Evolutionary conservation across 768 basidiomycete species (phyloP).

Genomic region (Collybia sordida): DNA sequence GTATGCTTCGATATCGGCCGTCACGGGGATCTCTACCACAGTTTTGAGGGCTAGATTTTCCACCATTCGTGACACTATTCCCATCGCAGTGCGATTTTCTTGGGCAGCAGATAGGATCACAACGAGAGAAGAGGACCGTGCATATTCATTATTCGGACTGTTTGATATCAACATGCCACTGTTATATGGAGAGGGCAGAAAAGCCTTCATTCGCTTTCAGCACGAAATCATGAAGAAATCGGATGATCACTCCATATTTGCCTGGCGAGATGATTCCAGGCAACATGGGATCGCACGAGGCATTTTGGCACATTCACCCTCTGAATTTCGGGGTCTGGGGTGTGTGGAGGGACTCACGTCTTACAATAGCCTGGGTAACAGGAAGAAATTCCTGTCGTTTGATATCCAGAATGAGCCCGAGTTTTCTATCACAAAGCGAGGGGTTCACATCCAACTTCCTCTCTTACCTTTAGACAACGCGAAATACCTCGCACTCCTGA

Average conservation of each 20-base stretch:
- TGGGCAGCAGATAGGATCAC: slow-evolving; percentile 26
- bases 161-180: slow-evolving; percentile 17
- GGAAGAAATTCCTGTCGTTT: too few relatives aligned
- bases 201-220: slow-evolving; percentile 21
- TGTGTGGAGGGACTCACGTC: too few relatives aligned
- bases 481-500: too few relatives aligned
- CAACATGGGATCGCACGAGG: too few relatives aligned
- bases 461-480: too few relatives aligned
- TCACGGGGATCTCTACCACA: slow-evolving; percentile 7
- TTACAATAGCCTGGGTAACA: too few relatives aligned
- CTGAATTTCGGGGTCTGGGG: too few relatives aligned
- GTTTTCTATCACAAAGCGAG: too few relatives aligned
- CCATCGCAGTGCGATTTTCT: slow-evolving; percentile 15
- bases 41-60: neutral
- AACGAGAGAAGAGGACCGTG: slow-evolving; percentile 21
- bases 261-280: too few relatives aligned
- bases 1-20: neutral
- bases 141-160: slow-evolving; percentile 28
- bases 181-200: slow-evolving; percentile 22
- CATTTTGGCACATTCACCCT: too few relatives aligned
- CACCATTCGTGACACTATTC: neutral
- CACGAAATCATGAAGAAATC: neutral
- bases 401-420: too few relatives aligned
- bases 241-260: neutral
- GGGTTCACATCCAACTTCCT: too few relatives aligned